Base-by-base conservation (phyloP, 2,329 filamentous ascomycete genomes). In the Sordariomycetes sp. region DNA sequence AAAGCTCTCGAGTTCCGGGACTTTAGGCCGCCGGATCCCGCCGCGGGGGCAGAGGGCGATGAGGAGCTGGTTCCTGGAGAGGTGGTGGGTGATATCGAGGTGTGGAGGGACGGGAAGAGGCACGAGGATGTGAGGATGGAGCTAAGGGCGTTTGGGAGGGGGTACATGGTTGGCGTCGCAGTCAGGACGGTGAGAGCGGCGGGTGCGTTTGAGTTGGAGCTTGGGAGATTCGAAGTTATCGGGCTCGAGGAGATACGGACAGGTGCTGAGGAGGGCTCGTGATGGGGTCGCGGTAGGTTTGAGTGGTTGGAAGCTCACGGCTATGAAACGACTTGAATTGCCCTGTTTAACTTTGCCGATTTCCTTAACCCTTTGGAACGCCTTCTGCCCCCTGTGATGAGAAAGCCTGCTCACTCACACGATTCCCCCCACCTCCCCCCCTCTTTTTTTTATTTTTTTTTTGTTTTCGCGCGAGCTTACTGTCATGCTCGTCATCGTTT, bases 1-100 rank as follows among this genome's bases (percentile, higher is more conserved):
- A 73, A 73, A 55, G 79, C 86, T 54, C 72, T 91, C 10, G 85
- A 90, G 64, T 89, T 92, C 65, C 73, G 76, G 59, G 72, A 76
- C 54, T 86, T 89, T 56, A 72, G 74, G 55, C 78, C 84, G 54
- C 84, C 85, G 3, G 60, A 58, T 56, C 67, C 69, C 10, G 66
- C 65, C 25, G 20, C 4, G 15, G 34, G 39, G 22, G 34, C 15
- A 7, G 10, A 5, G 15, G 55, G n/a, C 1, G 51, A n/a, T 13
- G 35, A 17, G 12, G 24, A 20, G 3, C 66, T 66, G 52, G 63
- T 64, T n/a, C 51, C 52, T 52, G 52, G 54, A 10, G 61, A 60
- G 13, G 60, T 60, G 12, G 60, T 36, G 6, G 56, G 55, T 7
- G 55, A 53, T 3, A 56, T 67, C 3, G 65, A 71, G 60, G 64